Evolutionary conservation across 352 stramenopile species (phyloP).

Genomic region (Phytophthora cryptogea): DNA sequence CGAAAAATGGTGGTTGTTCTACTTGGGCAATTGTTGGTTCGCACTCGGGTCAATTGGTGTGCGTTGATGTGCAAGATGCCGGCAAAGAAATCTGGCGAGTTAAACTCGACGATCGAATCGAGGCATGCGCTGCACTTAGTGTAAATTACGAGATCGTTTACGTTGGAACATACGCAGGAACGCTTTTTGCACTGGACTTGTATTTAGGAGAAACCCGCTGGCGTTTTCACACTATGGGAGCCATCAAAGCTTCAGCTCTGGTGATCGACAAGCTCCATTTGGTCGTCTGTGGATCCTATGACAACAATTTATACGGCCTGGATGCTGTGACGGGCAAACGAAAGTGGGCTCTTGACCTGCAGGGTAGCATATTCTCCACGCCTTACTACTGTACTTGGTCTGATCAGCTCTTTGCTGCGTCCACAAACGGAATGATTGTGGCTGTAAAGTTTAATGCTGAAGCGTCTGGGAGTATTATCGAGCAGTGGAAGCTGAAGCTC

Average conservation of each 20-base stretch:
- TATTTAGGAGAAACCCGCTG: constrained; percentile 34
- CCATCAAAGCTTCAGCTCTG: constrained; percentile 57
- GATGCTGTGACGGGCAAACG: constrained; percentile 24
- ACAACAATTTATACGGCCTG: constrained; percentile 49
- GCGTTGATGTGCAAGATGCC: constrained; percentile 38
- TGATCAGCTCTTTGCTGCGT: constrained; percentile 40
- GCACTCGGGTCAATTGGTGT: constrained; percentile 50
- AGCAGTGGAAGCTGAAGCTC: constrained; percentile 36
- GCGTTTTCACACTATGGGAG: constrained; percentile 38
- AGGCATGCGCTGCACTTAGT: constrained; percentile 54
- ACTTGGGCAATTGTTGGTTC: constrained; percentile 54
- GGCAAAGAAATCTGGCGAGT: constrained; percentile 39
- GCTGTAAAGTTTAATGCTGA: constrained; percentile 15
- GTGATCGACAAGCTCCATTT: constrained; percentile 46
- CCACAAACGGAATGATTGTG: constrained; percentile 44
- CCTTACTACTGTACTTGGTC: constrained; percentile 31
- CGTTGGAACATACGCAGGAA: constrained; percentile 60
- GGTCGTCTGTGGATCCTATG: constrained; percentile 58
- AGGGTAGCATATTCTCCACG: constrained; percentile 58
- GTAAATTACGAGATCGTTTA: constrained; percentile 35
- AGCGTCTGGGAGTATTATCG: constrained; percentile 6
- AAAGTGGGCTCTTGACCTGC: constrained; percentile 34
- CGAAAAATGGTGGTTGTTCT: not conserved
- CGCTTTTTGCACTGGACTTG: constrained; percentile 50
- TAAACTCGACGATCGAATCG: constrained; percentile 60